phyloP scores from a whole-genome alignment of 352 stramenopile genomes.

The Pythium vanterpoolii region DNA sequence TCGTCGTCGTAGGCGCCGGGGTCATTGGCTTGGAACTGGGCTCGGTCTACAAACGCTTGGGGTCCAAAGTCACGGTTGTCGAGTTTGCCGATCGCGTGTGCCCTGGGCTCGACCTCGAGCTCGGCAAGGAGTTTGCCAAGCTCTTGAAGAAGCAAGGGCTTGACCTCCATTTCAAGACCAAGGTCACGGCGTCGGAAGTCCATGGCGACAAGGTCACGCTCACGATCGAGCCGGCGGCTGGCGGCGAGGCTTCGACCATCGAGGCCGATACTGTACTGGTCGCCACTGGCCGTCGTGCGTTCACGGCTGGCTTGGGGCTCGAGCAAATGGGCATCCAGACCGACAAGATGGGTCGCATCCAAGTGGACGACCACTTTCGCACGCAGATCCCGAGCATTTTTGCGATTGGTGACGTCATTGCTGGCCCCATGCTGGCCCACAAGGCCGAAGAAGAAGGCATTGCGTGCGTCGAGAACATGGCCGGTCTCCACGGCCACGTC shows the following conservation, averaged over 20 bases:
- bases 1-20: constrained; percentile 97
- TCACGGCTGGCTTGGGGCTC: constrained; percentile 94
- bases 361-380: constrained; percentile 96
- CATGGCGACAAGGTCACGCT: constrained; percentile 92
- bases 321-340: constrained; percentile 97
- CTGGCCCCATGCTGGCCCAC: constrained; percentile 98
- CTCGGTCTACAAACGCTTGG: constrained; percentile 97
- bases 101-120: constrained; percentile 91
- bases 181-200: constrained; percentile 94
- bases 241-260: constrained; percentile 50
- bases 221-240: constrained; percentile 89
- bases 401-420: constrained; percentile 97
- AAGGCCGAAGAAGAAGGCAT: constrained; percentile 99
- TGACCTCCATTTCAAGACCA: constrained; percentile 97
- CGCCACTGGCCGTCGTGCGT: constrained; percentile 92
- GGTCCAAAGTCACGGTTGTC: constrained; percentile 95
- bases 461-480: constrained; percentile 96
- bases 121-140: constrained; percentile 96
- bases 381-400: constrained; percentile 94
- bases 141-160: constrained; percentile 99
- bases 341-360: constrained; percentile 95
- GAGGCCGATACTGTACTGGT: constrained; percentile 83
- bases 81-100: constrained; percentile 97
- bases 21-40: constrained; percentile 99
- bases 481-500: constrained; percentile 96